These are phyloP conservation scores for Boletus sp. DNA, from an alignment of 768 basidiomycete species.

Conservation along the genomic window DNA sequence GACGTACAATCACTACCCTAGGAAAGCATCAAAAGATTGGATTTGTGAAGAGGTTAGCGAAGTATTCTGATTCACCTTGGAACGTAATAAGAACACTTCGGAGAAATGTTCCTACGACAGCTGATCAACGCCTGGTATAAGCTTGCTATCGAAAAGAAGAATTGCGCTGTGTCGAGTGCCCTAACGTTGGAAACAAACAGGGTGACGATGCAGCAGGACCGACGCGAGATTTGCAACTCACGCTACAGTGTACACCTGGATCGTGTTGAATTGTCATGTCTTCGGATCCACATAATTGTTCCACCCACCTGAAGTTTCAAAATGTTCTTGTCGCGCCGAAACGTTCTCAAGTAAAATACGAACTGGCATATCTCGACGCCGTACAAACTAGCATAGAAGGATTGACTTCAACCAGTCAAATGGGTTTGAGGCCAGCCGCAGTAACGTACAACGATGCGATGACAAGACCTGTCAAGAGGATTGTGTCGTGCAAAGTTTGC, in stretches of 20 bases:
- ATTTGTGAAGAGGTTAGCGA: background rate
- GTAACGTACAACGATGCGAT: constrained; percentile 5
- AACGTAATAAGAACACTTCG: background rate
- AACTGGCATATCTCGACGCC: constrained; percentile 11
- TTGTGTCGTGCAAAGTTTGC: background rate
- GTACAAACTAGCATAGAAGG: background rate
- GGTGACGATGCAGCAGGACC: background rate
- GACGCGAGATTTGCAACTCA: background rate
- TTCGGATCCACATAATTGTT: background rate
- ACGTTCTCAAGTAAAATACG: constrained; percentile 2
- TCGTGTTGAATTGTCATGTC: background rate
- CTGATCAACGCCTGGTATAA: background rate
- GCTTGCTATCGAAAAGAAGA: background rate
- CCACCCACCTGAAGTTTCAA: constrained; percentile 3
- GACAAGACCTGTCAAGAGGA: background rate
- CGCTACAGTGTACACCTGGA: constrained; percentile 7
- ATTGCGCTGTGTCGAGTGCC: constrained; percentile 4
- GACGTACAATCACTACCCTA: constrained; percentile 1
- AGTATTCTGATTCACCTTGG: background rate
- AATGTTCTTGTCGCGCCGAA: background rate
- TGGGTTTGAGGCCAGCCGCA: background rate
- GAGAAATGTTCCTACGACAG: background rate
- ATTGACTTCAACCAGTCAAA: background rate
- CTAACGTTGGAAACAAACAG: background rate
- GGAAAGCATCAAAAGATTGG: background rate